Conservation (phyloP, 768 basidiomycete species). For the Suillus alpinus region DNA sequence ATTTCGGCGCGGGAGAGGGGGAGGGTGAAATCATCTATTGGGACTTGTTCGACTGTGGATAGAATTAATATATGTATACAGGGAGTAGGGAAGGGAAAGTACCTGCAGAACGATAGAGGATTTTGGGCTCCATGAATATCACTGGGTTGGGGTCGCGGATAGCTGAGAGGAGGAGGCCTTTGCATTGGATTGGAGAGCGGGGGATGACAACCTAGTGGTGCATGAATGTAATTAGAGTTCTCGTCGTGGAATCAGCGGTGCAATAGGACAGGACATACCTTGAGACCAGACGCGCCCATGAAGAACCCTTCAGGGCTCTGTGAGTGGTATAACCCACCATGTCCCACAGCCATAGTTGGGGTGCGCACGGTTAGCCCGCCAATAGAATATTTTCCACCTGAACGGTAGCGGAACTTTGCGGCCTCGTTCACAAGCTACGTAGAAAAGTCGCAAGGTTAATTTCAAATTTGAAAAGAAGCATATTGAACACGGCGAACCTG, state of each 20-base stretch:
- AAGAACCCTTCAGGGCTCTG: constrained; percentile 96
- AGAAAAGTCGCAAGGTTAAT: background rate
- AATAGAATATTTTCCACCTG: constrained; percentile 80
- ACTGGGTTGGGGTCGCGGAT: constrained; percentile 94
- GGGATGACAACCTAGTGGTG: constrained; percentile 71
- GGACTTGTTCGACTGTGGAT: constrained; percentile 81
- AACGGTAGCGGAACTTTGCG: constrained; percentile 88
- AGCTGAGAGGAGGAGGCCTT: constrained; percentile 81
- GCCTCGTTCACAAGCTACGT: constrained; percentile 88
- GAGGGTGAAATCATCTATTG: constrained; percentile 81
- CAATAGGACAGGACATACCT: constrained; percentile 43
- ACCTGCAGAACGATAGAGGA: constrained; percentile 89
- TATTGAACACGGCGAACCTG: constrained; percentile 49
- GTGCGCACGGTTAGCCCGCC: constrained; percentile 80
- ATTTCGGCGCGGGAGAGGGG: constrained; percentile 81
- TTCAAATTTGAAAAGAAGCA: background rate
- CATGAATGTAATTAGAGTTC: background rate
- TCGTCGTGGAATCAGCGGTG: background rate
- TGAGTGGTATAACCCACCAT: constrained; percentile 92
- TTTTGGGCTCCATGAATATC: constrained; percentile 93
- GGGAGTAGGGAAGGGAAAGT: background rate
- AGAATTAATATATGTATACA: background rate
- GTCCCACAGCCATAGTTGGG: constrained; percentile 90
- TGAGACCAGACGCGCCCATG: constrained; percentile 85
- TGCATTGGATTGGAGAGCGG: constrained; percentile 93